These are phyloP conservation scores for Pythium inflatum DNA, from an alignment of 352 stramenopile genomes.

Conservation along the genomic window DNA sequence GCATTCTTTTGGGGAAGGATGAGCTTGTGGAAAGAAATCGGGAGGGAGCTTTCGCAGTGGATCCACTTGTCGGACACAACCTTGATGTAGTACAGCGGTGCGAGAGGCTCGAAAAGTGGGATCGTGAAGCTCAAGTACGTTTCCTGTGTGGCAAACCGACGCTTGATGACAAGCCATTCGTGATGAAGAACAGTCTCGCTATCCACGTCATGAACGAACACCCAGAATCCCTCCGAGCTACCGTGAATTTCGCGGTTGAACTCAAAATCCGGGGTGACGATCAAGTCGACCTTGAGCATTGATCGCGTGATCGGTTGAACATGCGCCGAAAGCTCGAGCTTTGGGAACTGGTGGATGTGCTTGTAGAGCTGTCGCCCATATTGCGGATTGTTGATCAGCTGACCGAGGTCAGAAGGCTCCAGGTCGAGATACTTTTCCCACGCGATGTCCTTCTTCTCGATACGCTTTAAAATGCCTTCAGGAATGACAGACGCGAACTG, in stretches of 20 bases:
- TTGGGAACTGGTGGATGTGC: slow-evolving; percentile 98
- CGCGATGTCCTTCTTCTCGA: slow-evolving; percentile 99
- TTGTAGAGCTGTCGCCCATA: slow-evolving; percentile 98
- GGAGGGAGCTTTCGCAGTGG: slow-evolving; percentile 95
- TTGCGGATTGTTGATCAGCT: slow-evolving; percentile 97
- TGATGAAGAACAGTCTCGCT: slow-evolving; percentile 98
- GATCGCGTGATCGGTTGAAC: slow-evolving; percentile 98
- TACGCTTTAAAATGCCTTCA: slow-evolving; percentile 95
- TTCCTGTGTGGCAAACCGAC: slow-evolving; percentile 78
- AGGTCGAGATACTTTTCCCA: slow-evolving; percentile 98
- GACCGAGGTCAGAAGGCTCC: slow-evolving; percentile 96
- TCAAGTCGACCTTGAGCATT: slow-evolving; percentile 96
- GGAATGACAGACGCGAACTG: slow-evolving; percentile 95
- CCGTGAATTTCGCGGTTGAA: slow-evolving; percentile 97
- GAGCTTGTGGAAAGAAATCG: slow-evolving; percentile 98
- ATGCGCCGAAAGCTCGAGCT: slow-evolving; percentile 95
- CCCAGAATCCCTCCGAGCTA: slow-evolving; percentile 96
- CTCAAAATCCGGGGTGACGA: slow-evolving; percentile 97
- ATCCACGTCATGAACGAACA: slow-evolving; percentile 99
- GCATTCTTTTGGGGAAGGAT: slow-evolving; percentile 99
- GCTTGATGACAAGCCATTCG: slow-evolving; percentile 96
- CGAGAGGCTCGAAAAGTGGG: slow-evolving; percentile 97
- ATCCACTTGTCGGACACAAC: slow-evolving; percentile 99
- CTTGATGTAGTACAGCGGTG: slow-evolving; percentile 98
- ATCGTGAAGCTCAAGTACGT: slow-evolving; percentile 95